Evolutionary conservation across 257 asterid species (phyloP).

Genomic region (Nicotiana noctiflora): DNA sequence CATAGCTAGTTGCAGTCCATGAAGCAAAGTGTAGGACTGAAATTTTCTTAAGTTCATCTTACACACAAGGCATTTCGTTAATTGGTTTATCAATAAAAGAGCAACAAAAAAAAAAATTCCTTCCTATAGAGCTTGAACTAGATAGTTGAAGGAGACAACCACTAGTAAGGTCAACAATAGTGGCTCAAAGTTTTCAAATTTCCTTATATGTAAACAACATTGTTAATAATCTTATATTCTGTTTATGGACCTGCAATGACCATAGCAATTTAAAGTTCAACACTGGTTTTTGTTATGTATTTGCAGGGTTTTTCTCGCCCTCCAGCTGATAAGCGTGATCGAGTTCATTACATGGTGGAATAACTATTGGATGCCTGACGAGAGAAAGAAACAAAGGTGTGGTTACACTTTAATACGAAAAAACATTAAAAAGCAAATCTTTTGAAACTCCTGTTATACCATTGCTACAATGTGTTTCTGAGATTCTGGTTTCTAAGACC

Average conservation of each 20-base stretch:
- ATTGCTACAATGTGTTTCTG: no score
- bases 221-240: no score
- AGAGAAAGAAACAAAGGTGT: slow-evolving; percentile 50
- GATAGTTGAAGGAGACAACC: background rate
- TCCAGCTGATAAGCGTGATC: slow-evolving; percentile 81
- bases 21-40: background rate
- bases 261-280: background rate
- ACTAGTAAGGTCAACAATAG: background rate
- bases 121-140: background rate
- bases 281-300: background rate
- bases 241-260: background rate
- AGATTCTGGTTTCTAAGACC: no score
- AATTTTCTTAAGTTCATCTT: background rate
- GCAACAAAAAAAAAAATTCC: background rate
- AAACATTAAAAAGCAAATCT: no score
- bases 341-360: slow-evolving; percentile 96
- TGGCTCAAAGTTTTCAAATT: background rate
- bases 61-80: background rate
- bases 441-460: no score
- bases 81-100: background rate
- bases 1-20: background rate
- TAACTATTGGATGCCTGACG: slow-evolving; percentile 84
- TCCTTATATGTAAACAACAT: background rate
- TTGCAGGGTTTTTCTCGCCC: slow-evolving; percentile 67
- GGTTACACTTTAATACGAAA: background rate